Evolutionary conservation across 805 yeast genomes (phyloP).

Genomic region (Saturnispora sanitii): DNA sequence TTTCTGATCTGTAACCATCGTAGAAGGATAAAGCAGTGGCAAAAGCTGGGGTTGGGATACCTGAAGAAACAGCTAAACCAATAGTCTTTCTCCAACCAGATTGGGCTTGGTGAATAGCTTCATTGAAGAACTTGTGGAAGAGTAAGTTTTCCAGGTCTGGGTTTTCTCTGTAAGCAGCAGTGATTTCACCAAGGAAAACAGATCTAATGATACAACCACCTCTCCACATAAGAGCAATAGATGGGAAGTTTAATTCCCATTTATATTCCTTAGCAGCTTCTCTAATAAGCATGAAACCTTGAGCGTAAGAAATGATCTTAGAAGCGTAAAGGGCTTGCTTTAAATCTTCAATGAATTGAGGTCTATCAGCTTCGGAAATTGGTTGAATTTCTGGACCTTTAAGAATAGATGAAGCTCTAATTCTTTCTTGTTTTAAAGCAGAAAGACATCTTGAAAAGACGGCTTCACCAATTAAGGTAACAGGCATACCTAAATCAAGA

Average conservation of each 20-base stretch:
- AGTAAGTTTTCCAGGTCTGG: conserved; percentile 92
- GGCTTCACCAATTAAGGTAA: conserved; percentile 96
- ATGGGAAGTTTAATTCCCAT: conserved; percentile 97
- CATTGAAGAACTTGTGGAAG: conserved; percentile 89
- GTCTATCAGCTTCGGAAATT: conserved; percentile 61
- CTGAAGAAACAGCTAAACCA: conserved; percentile 66
- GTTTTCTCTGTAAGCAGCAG: conserved; percentile 88
- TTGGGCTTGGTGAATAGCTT: conserved; percentile 90
- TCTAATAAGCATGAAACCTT: conserved; percentile 98
- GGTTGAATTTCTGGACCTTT: conserved; percentile 67
- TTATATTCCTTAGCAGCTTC: conserved; percentile 96
- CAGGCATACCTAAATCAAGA: conserved; percentile 96
- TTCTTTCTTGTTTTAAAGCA: conserved; percentile 86
- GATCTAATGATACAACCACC: conserved; percentile 99
- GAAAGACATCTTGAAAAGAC: conserved; percentile 95
- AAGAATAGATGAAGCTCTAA: conserved; percentile 67
- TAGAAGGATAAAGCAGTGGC: conserved; percentile 94
- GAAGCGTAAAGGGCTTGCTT: conserved; percentile 99
- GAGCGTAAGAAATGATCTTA: conserved; percentile 96
- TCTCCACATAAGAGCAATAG: conserved; percentile 99
- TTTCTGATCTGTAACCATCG: conserved; percentile 96
- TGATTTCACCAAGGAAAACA: conserved; percentile 94
- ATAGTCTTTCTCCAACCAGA: conserved; percentile 89
- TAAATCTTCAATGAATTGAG: conserved; percentile 80
- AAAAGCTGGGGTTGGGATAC: conserved; percentile 98